Base-by-base conservation (phyloP, 1,139 yeast species). In the Pichia sp. region DNA sequence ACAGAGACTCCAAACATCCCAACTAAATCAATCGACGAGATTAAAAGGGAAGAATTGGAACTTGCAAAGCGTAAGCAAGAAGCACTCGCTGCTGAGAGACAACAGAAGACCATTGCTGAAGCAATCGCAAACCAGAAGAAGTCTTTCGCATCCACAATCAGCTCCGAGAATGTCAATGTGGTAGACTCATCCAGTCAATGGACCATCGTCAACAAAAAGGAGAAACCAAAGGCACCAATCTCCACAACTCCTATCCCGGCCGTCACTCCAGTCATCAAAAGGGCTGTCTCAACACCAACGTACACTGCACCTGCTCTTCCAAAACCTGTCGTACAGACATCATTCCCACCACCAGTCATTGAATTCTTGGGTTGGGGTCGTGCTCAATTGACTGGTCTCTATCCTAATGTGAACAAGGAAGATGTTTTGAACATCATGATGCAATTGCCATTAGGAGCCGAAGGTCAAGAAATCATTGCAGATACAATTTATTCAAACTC, bases 401-500 rank as follows among this genome's bases (percentile, higher is more conserved):
- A 84, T 52, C 73, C 80, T 6, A 79, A 86, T 16, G 91, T 87
- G 29, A 72, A 82, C 20, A 68, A 68, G 34, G 81, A 78, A 46
- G 96, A 84, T 53, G 76, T 91, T 37, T 65, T 91, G 40, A 80
- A 84, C 42, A 80, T 91, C 58, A 71, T 91, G 50, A 65, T 87
- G 40, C 78, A 88, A 37, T 70, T 91, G 45, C 96, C 97, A 26
- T 62, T 74, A 27, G 74, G 76, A 32, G 50, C 67, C 6, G 96
- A 87, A 49, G 77, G 94, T 1, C 67, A 72, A 33, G 94, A 81
- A 56, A 84, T 91, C 55, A 87, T 91, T 54, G 80, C 95, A 4
- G 98, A 91, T 56, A 85, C 96, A 12, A 78, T 91, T 43, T 88
- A 87, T 61, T 77, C 93, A 33, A 84, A 91, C 47, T 84, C 96